Base-by-base conservation (phyloP, 768 basidiomycete species). In the Leucosporidium scottii region DNA sequence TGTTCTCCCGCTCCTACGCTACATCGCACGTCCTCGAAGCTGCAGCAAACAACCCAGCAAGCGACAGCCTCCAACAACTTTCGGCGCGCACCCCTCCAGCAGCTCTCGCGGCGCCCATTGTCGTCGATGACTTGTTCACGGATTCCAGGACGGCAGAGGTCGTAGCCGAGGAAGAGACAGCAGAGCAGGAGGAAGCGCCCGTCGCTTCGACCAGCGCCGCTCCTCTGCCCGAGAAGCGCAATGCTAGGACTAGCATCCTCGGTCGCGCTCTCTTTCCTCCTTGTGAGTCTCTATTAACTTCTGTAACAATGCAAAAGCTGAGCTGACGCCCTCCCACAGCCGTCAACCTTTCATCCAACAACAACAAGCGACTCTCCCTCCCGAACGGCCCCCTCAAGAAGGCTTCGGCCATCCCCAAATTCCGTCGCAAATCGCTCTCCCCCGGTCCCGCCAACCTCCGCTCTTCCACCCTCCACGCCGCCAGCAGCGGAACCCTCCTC, bases 201-300 rank as follows among this genome's bases (percentile, higher is more conserved):
- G 10, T 47, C 18, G n/a, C 50, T 23, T 50, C 61, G 23, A 13
- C 31, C 31, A 62, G 48, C 34, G 17, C 28, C 55, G 55, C 21
- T 31, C 34, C 30, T 17, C 48, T 49, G 27, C 50, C 51, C 31
- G 61, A 51, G 61, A 51, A 53, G 50, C 50, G 54, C 62, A 63
- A 9, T 44, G 21, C 62, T 8, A 39, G 64, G 51, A 17, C 57
- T 1, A 65, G 56, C 34, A 18, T 61, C 4, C 12, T 71, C n/a
- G 66, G 63, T 7, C 49, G 44, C 4, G 50, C 64, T 20, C 59
- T 71, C 31, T 71, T 71, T 34, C 70, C 70, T 1, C 30, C 60
- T 17, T 23, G 70, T 71, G 13, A 53, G 67, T 64, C 17, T n/a
- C 15, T 30, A 25, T 6, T 49, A 15, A 18, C 34, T 31, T 36